A percentile compares a stretch with the other conserved stretches of the same genome.
Evolutionary conservation across 2,329 filamentous ascomycete species (phyloP).

Genomic region (Grosmannia clavigera): DNA sequence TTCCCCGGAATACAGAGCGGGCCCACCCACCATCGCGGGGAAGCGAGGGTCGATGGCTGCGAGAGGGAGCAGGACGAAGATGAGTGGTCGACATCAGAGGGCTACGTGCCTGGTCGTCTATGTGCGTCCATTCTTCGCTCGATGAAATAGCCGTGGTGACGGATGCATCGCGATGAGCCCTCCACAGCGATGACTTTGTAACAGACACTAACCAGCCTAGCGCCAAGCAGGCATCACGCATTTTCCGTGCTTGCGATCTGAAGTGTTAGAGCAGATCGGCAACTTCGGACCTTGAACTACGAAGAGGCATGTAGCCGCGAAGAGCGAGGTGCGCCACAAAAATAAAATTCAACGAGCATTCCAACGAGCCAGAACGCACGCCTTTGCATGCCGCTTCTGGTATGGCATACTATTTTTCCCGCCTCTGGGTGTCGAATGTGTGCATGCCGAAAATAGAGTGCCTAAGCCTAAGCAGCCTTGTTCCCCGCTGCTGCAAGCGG

Average conservation of each 20-base stretch:
- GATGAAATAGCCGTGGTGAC: not conserved
- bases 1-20: not conserved
- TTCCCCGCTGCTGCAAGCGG: not conserved
- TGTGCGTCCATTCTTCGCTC: not conserved
- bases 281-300: not conserved
- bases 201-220: not conserved
- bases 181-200: not conserved
- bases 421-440: not conserved
- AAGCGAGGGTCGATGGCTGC: not conserved
- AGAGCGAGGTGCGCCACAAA: not conserved
- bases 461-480: not conserved
- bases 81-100: not conserved
- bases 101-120: not conserved
- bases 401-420: not conserved
- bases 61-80: not conserved
- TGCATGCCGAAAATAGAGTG: not conserved
- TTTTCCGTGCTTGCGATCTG: not conserved
- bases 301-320: not conserved
- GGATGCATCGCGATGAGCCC: not conserved
- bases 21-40: not conserved
- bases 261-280: not conserved
- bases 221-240: not conserved
- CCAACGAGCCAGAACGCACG: not conserved
- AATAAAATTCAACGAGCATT: not conserved
- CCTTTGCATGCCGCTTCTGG: not conserved